A percentile compares a stretch with the other conserved stretches of the same genome.
phyloP scores from a whole-genome alignment of 164 flowering plant species.

The Umbilicus rupestris region DNA sequence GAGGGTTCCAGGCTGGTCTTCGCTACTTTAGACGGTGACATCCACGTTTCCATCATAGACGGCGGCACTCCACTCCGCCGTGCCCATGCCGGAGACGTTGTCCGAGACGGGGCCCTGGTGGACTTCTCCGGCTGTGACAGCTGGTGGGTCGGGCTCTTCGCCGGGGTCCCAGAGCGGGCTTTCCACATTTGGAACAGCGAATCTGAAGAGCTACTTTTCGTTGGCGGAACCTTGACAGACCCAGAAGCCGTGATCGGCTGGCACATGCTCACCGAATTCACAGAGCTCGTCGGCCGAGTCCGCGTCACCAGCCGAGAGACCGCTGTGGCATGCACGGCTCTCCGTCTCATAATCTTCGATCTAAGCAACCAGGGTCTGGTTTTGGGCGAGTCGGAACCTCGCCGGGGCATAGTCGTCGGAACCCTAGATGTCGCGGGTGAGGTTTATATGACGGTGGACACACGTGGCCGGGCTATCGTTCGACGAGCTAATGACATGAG shows the following conservation, averaged over 20 bases:
- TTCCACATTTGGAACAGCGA: conserved; percentile 61
- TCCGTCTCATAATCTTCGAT: conserved; percentile 33
- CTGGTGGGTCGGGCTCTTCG: conserved; percentile 85
- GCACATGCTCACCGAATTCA: conserved; percentile 50
- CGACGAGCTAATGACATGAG: conserved; percentile 35
- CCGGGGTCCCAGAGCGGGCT: conserved; percentile 68
- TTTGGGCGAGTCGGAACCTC: conserved; percentile 24
- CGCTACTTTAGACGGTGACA: conserved; percentile 69
- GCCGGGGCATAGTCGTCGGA: conserved; percentile 32
- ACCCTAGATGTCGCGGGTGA: conserved; percentile 35
- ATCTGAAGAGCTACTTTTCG: conserved; percentile 43
- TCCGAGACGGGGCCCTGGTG: conserved; percentile 53
- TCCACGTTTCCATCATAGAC: conserved; percentile 33
- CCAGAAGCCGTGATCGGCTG: conserved; percentile 72
- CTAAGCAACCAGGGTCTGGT: conserved; percentile 25
- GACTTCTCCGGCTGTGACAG: conserved; percentile 53
- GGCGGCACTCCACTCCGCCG: conserved; percentile 20
- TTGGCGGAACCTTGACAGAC: conserved; percentile 71
- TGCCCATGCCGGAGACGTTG: conserved; percentile 43
- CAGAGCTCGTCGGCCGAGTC: conserved; percentile 53
- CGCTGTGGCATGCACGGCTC: conserved; percentile 59
- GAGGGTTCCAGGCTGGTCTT: conserved; percentile 30
- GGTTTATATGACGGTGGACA: conserved; percentile 32
- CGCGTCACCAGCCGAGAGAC: conserved; percentile 28
- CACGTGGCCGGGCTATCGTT: conserved; percentile 39